phyloP scores from a whole-genome alignment of 2,329 filamentous ascomycete species.

The Hymenoscyphus repandus region DNA sequence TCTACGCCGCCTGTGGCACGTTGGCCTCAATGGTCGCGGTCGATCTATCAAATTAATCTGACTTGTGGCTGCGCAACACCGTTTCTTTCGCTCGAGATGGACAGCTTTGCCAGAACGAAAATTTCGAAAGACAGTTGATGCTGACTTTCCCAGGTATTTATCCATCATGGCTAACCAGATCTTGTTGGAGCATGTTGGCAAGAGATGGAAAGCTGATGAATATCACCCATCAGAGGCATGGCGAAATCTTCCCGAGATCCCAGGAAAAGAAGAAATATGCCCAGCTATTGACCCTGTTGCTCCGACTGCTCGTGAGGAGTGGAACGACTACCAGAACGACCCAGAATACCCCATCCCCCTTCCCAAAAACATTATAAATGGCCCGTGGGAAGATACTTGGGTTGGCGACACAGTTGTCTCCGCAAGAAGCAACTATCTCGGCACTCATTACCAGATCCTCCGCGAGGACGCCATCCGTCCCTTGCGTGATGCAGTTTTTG shows the following conservation, averaged over 20 bases:
- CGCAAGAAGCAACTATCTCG: constrained; percentile 61
- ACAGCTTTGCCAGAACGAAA: no score
- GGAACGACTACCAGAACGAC: constrained; percentile 22
- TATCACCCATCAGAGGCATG: constrained; percentile 23
- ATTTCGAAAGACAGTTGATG: no score
- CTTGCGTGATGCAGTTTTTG: constrained; percentile 60
- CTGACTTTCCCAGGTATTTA: no score
- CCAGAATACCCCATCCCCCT: constrained; percentile 29
- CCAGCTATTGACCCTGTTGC: neutral
- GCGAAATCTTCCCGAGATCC: constrained; percentile 46
- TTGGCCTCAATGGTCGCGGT: no score
- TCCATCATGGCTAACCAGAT: neutral
- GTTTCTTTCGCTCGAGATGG: no score
- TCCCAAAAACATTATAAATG: constrained; percentile 47
- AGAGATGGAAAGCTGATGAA: neutral
- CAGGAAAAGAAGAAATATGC: constrained; percentile 46
- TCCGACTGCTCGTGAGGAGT: neutral
- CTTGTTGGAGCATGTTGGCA: constrained; percentile 11
- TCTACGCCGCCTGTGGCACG: no score
- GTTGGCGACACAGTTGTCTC: no score
- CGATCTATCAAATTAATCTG: no score
- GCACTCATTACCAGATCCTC: constrained; percentile 68
- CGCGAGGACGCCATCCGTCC: constrained; percentile 69
- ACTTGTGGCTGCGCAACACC: no score
- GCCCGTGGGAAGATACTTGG: constrained; percentile 42